phyloP scores from a whole-genome alignment of 1,284 basidiomycete genomes.

The Leccinum griseonigrum region DNA sequence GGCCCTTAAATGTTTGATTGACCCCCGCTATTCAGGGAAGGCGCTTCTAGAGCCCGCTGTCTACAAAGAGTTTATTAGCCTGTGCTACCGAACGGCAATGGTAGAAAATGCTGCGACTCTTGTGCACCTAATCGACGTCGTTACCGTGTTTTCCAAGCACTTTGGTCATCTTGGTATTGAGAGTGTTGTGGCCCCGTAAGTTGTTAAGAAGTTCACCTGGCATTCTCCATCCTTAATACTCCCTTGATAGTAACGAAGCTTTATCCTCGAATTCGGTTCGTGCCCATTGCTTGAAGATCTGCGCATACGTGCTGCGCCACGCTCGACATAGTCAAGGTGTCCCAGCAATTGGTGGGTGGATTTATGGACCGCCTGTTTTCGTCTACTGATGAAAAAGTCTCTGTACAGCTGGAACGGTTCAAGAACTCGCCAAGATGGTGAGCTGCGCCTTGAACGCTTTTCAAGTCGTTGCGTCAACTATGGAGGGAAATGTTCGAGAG shows the following conservation, averaged over 20 bases:
- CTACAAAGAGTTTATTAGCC: conserved; percentile 87
- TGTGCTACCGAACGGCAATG: conserved; percentile 90
- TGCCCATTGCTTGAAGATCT: conserved; percentile 79
- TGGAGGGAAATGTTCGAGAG: conserved; percentile 56
- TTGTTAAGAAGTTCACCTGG: not conserved
- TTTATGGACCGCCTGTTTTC: not conserved
- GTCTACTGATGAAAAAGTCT: not conserved
- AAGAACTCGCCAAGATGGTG: conserved; percentile 61
- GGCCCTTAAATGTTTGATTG: conserved; percentile 77
- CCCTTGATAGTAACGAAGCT: conserved; percentile 34
- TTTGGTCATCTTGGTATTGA: conserved; percentile 45
- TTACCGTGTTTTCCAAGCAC: conserved; percentile 58
- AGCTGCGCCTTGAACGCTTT: conserved; percentile 68
- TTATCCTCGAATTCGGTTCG: conserved; percentile 48
- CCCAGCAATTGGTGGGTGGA: conserved; percentile 54
- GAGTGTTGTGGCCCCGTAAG: conserved; percentile 22
- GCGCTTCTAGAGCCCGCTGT: conserved; percentile 78
- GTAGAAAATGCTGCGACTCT: conserved; percentile 79
- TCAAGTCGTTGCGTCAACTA: conserved; percentile 57
- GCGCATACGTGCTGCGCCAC: conserved; percentile 77
- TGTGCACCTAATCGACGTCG: conserved; percentile 71
- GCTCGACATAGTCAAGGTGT: conserved; percentile 57
- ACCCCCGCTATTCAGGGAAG: conserved; percentile 77
- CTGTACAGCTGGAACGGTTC: conserved; percentile 28
- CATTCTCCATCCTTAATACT: not conserved